Evolutionary conservation across 768 basidiomycete species (phyloP).

Genomic region (Boletus huronensis): DNA sequence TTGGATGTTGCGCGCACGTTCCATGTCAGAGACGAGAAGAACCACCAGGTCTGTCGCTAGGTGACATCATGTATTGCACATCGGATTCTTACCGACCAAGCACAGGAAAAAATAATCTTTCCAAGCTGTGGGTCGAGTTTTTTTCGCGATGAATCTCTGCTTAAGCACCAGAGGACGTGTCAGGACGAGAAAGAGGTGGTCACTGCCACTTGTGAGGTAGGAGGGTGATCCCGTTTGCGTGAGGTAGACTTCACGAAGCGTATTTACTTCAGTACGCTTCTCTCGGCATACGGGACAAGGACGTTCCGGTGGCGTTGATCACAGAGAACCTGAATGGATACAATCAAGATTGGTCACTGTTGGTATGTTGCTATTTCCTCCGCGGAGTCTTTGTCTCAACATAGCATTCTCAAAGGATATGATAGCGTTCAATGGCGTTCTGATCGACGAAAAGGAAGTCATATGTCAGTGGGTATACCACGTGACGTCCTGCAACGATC

Average conservation of each 20-base stretch:
- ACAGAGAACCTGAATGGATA: not conserved
- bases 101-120: not conserved
- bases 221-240: not conserved
- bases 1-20: not conserved
- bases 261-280: not conserved
- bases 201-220: not conserved
- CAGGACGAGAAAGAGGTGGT: not conserved
- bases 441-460: not conserved
- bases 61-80: too few species aligned
- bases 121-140: not conserved
- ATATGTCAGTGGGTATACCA: conserved; percentile 1
- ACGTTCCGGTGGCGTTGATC: too few species aligned
- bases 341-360: not conserved
- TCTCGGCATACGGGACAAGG: not conserved
- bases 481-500: not conserved
- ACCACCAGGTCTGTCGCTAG: not conserved
- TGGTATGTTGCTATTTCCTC: not conserved
- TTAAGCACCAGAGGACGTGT: not conserved
- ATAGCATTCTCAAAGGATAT: not conserved
- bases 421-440: not conserved
- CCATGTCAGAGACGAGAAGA: not conserved
- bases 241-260: not conserved
- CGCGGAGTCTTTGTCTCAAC: not conserved
- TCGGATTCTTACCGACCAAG: not conserved
- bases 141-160: not conserved